Conservation (phyloP, 148 eudicot species). For the Cornus kousa region DNA sequence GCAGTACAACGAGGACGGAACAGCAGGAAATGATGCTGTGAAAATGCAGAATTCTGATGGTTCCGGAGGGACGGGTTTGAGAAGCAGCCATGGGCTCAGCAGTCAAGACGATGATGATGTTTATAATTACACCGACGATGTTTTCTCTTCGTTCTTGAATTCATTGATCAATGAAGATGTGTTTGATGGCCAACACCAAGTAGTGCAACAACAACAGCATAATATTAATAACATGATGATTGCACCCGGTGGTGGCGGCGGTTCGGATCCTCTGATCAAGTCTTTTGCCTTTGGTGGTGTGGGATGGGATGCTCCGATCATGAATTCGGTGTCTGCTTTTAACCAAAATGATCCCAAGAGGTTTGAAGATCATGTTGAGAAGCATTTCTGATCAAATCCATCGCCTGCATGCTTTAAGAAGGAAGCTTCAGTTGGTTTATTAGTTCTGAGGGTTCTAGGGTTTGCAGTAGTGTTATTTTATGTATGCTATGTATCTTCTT, state of each 20-base stretch:
- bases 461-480: not conserved
- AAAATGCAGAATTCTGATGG: constrained; percentile 11
- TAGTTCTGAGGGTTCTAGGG: not conserved
- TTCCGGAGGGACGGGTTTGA: constrained; percentile 3
- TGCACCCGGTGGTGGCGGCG: not conserved
- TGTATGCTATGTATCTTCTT: not conserved
- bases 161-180: constrained; percentile 46
- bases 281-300: constrained; percentile 18
- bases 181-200: constrained; percentile 23
- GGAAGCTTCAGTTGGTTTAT: not conserved
- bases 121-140: constrained; percentile 23
- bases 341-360: constrained; percentile 15
- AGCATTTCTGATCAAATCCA: not conserved
- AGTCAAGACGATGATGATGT: constrained; percentile 16
- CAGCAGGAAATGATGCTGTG: not conserved
- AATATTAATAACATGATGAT: not conserved
- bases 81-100: not conserved
- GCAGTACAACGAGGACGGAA: not conserved
- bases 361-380: constrained; percentile 1
- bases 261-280: constrained; percentile 17
- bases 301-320: constrained; percentile 36
- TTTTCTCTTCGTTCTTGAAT: constrained; percentile 49
- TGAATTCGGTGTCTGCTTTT: constrained; percentile 14
- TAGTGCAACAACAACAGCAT: constrained; percentile 19
- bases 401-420: not conserved